phyloP scores from a whole-genome alignment of 495 filamentous ascomycete species.

The Talaromyces stipitatus region DNA sequence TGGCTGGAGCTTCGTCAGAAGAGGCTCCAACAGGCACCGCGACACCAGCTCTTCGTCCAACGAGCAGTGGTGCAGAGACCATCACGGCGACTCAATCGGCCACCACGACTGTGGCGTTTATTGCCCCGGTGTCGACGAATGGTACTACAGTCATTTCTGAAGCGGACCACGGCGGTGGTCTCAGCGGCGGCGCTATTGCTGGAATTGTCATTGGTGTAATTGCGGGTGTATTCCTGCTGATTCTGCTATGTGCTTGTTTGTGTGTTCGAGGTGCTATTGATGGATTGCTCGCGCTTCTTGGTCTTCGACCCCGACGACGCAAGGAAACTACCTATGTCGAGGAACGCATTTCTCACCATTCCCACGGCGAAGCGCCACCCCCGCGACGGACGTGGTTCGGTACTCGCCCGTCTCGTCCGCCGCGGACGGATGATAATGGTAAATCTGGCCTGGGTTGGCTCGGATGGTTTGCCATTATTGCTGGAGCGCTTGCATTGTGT shows the following conservation, averaged over 20 bases:
- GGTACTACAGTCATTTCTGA: conserved; percentile 36
- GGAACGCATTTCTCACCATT: conserved; percentile 57
- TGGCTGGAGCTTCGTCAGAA: conserved; percentile 27
- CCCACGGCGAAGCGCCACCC: conserved; percentile 27
- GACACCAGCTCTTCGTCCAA: conserved; percentile 59
- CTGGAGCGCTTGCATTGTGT: conserved; percentile 60
- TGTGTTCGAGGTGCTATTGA: conserved; percentile 61
- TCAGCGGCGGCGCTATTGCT: conserved; percentile 85
- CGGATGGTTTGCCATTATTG: conserved; percentile 49
- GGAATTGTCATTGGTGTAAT: conserved; percentile 87
- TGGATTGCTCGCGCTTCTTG: conserved; percentile 58
- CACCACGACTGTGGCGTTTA: conserved; percentile 53
- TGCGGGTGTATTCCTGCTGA: conserved; percentile 62
- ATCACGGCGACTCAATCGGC: conserved; percentile 46
- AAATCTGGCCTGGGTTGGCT: conserved; percentile 52
- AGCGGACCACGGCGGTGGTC: conserved; percentile 37
- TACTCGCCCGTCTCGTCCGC: conserved; percentile 40
- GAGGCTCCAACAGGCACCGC: conserved; percentile 31
- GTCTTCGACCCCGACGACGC: conserved; percentile 42
- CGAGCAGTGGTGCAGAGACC: conserved; percentile 50
- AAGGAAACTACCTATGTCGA: conserved; percentile 57
- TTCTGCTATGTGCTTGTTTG: conserved; percentile 68
- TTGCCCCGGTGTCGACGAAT: conserved; percentile 48
- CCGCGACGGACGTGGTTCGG: conserved; percentile 62
- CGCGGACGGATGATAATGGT: conserved; percentile 35